These are phyloP conservation scores for Chaetomiaceae sp. DNA, from an alignment of 2,329 filamentous ascomycete species.

Conservation along the genomic window DNA sequence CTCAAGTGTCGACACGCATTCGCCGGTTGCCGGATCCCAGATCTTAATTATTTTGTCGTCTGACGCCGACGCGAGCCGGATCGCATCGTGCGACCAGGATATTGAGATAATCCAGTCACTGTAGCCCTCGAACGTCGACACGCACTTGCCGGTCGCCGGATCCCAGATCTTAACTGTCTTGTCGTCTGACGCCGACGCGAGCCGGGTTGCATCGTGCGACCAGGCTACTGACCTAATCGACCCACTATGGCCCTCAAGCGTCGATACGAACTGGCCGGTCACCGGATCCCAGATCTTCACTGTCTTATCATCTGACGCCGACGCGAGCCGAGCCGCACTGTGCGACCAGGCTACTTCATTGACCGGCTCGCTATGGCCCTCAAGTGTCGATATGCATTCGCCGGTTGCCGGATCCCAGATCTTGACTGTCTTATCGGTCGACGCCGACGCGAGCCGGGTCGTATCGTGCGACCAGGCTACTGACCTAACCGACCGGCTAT, in stretches of 20 bases:
- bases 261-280: not conserved
- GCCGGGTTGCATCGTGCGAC: too few species aligned
- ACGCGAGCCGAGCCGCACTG: not conserved
- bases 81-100: too few species aligned
- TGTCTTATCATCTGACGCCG: not conserved
- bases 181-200: too few species aligned
- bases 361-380: not conserved
- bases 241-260: not conserved
- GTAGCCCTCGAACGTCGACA: too few species aligned
- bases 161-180: too few species aligned
- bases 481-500: not conserved
- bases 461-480: not conserved
- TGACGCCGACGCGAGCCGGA: too few species aligned
- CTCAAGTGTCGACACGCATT: too few species aligned
- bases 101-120: too few species aligned
- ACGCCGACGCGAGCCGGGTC: not conserved
- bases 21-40: too few species aligned
- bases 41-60: too few species aligned
- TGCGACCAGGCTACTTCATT: not conserved
- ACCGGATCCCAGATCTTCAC: not conserved
- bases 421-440: not conserved
- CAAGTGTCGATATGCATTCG: not conserved
- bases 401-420: not conserved
- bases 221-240: not conserved
- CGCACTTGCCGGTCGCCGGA: too few species aligned